These are phyloP conservation scores for Aspergillus conjunctus DNA, from an alignment of 495 filamentous ascomycete species.

Conservation along the genomic window DNA sequence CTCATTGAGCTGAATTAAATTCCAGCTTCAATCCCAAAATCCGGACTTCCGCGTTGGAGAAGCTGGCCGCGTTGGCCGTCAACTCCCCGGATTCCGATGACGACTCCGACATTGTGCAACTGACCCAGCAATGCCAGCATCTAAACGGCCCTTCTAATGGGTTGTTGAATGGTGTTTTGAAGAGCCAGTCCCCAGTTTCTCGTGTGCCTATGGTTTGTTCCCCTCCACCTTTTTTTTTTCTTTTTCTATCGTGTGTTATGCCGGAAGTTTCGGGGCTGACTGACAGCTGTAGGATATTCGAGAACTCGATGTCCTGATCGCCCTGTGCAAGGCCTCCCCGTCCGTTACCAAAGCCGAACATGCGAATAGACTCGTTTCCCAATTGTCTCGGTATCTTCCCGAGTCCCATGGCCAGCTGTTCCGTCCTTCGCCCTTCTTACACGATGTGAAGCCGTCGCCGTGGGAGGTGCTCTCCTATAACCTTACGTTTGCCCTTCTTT, in stretches of 20 bases:
- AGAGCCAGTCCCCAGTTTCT: constrained; percentile 43
- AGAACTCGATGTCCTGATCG: constrained; percentile 86
- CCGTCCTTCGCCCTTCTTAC: constrained; percentile 77
- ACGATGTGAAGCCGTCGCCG: constrained; percentile 80
- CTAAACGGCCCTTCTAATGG: constrained; percentile 34
- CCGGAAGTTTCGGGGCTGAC: constrained; percentile 2
- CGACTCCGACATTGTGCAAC: constrained; percentile 63
- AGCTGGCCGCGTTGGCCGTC: constrained; percentile 65
- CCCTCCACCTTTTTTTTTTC: constrained; percentile 1
- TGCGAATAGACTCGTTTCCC: constrained; percentile 70
- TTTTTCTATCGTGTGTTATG: neutral
- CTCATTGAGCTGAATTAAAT: constrained; percentile 13
- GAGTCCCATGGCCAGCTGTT: constrained; percentile 80
- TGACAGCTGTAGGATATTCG: constrained; percentile 58
- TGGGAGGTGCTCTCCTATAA: constrained; percentile 83
- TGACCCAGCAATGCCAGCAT: constrained; percentile 58
- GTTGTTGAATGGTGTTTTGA: constrained; percentile 41
- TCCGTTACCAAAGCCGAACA: constrained; percentile 64
- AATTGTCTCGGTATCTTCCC: constrained; percentile 78
- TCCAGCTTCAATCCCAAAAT: constrained; percentile 48
- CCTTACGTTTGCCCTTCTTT: constrained; percentile 76
- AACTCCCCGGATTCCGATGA: constrained; percentile 56
- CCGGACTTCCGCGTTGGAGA: constrained; percentile 66
- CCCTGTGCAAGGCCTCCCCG: constrained; percentile 84
- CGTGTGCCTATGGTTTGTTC: constrained; percentile 55